Percentiles rank a stretch among this genome's conserved stretches.
Conservation (phyloP, 1,284 basidiomycete species). For the Trichosporon inkin region DNA sequence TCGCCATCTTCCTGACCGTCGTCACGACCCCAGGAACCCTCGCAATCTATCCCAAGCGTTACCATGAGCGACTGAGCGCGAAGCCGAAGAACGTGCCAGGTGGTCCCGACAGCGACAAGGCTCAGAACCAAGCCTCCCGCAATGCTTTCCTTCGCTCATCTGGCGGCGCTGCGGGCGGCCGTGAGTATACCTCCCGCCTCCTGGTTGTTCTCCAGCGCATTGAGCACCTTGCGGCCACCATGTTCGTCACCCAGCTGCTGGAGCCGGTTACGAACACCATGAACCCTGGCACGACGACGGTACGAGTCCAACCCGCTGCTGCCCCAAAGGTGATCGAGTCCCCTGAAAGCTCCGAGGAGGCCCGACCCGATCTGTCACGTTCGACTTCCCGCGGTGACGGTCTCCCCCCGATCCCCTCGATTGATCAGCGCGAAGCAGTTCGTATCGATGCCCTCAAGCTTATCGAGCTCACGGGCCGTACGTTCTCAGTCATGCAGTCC, state of each 20-base stretch:
- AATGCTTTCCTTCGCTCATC: conserved; percentile 12
- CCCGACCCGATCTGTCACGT: neutral
- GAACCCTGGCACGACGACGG: neutral
- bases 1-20: conserved; percentile 79
- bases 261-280: conserved; percentile 36
- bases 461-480: conserved; percentile 82
- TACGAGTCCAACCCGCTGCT: conserved; percentile 64
- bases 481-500: conserved; percentile 77
- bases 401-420: neutral
- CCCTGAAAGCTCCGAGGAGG: neutral
- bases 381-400: neutral
- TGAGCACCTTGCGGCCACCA: conserved; percentile 66
- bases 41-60: conserved; percentile 66
- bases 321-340: conserved; percentile 7
- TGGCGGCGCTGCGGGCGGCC: conserved; percentile 34
- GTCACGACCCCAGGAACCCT: conserved; percentile 83
- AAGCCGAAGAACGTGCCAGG: conserved; percentile 17
- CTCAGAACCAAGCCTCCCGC: conserved; percentile 33
- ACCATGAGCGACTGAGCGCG: conserved; percentile 41
- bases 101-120: neutral
- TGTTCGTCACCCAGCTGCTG: conserved; percentile 56
- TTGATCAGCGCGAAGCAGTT: conserved; percentile 9
- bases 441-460: conserved; percentile 70
- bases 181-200: conserved; percentile 53
- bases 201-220: conserved; percentile 85